A percentile compares a stretch with the other conserved stretches of the same genome.
phyloP scores from a whole-genome alignment of 208 protist species.

The Balamuthia mandrillaris region DNA sequence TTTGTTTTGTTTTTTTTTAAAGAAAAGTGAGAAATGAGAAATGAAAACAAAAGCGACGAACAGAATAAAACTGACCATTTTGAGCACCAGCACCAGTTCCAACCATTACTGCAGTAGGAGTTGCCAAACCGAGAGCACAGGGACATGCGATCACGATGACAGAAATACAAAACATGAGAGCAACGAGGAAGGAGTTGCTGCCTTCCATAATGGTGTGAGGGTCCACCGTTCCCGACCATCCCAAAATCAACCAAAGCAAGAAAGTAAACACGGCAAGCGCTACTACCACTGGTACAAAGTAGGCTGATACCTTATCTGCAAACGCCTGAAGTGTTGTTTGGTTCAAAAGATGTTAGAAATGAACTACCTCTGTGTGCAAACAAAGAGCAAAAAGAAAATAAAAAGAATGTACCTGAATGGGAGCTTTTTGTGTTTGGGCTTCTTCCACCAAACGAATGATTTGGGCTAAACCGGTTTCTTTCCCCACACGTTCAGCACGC shows the following conservation, averaged over 20 bases:
- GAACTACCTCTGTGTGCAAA: neutral
- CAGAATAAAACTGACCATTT: constrained; percentile 36
- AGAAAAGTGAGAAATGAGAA: neutral
- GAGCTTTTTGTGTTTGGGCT: constrained; percentile 90
- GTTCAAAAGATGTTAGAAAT: neutral
- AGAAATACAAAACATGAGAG: neutral
- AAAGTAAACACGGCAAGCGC: constrained; percentile 82
- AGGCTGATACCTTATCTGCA: constrained; percentile 78
- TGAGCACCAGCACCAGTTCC: constrained; percentile 85
- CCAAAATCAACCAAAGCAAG: constrained; percentile 81
- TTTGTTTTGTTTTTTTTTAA: neutral
- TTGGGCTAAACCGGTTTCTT: constrained; percentile 84
- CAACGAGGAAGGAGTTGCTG: constrained; percentile 50
- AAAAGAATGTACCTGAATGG: constrained; percentile 80
- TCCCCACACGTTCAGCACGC: constrained; percentile 25
- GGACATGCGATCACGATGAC: constrained; percentile 93
- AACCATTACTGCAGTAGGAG: constrained; percentile 94
- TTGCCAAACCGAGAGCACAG: constrained; percentile 93
- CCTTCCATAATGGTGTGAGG: neutral
- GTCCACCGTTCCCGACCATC: neutral
- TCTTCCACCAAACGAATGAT: constrained; percentile 92
- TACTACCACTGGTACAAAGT: constrained; percentile 91
- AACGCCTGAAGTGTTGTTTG: constrained; percentile 25
- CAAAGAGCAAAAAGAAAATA: neutral
- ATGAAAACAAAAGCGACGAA: too few relatives aligned